These are phyloP conservation scores for Sistotremastrum niveocremeum DNA, from an alignment of 768 basidiomycete genomes.

Conservation along the genomic window DNA sequence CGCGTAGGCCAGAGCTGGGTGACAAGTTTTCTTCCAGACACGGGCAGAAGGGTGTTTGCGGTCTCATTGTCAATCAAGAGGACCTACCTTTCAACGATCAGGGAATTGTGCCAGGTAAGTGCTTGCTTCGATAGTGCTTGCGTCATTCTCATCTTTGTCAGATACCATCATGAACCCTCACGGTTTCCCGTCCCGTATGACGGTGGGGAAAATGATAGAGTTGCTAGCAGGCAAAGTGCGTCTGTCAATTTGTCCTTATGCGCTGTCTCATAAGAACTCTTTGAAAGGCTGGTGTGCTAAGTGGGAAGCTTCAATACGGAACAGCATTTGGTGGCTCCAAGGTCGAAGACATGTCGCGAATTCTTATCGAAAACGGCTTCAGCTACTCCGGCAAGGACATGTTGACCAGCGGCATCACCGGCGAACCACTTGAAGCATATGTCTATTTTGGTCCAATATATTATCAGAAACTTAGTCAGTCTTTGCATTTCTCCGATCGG, in stretches of 20 bases:
- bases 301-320: constrained; percentile 83
- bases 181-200: constrained; percentile 98
- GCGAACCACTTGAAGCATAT: constrained; percentile 91
- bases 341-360: constrained; percentile 97
- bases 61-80: constrained; percentile 95
- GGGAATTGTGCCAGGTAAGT: constrained; percentile 79
- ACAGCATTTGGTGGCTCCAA: constrained; percentile 97
- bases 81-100: constrained; percentile 99
- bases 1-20: constrained; percentile 87
- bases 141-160: constrained; percentile 16
- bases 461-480: constrained; percentile 95
- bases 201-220: constrained; percentile 99
- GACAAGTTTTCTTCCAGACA: constrained; percentile 98
- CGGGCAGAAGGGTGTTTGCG: constrained; percentile 98
- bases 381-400: constrained; percentile 99
- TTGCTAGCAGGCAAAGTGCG: constrained; percentile 83
- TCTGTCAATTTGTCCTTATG: not conserved
- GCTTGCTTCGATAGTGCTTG: not conserved
- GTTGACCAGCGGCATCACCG: constrained; percentile 96
- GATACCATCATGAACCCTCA: constrained; percentile 99
- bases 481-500: not conserved
- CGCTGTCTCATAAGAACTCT: not conserved
- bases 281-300: constrained; percentile 76
- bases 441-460: constrained; percentile 99
- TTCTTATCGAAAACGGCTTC: constrained; percentile 90